Base-by-base conservation (phyloP, 331 rosid genomes). In the Arachis monticola region DNA sequence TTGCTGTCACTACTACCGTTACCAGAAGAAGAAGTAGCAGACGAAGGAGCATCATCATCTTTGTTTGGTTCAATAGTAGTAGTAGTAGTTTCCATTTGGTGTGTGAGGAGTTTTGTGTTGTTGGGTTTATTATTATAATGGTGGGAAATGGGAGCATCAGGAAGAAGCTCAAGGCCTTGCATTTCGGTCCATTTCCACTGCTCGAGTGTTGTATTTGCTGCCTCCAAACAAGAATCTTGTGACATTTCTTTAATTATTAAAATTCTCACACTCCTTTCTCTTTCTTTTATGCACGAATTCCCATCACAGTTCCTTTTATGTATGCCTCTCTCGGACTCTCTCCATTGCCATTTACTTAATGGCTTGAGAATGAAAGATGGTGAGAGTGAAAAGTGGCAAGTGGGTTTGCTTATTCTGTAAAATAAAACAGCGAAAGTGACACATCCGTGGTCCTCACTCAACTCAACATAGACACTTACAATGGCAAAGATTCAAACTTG, bases 161-260 rank as follows among this genome's bases (percentile, higher is more conserved):
- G 56, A 8, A 82, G 76, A 13, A 95, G 99, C 87, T 92, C 97
- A 79, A 95, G 90, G 38, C 99, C 99, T 84, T 95, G 99, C 97
- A 95, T 92, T 87, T 95, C 99, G 13, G 97, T 85, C 99, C 99
- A 95, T 92, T 85, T 89, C 99, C 97, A 95, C 85, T 95, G 88
- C 92, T 95, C 97, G 80, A 62, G 69, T 73, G 90, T 86, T 73
- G 90, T 86, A 85, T 93, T 90, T 83, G 87, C 87, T 83, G 87
- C 87, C 85, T 92, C 98, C 78, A 87, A 79, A 83, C 87, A 38
- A 45, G 48, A 45, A 45, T 45, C 48, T 45, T 45, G 48, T 45
- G 48, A 45, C 48, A 45, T 45, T 45, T 45, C 48, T 45, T 45
- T 76, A 86, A 85, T 70, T 86, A 85, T 70, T 38, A 5, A 38